phyloP scores from a whole-genome alignment of 495 filamentous ascomycete genomes.

The Aspergillus heteromorphus region DNA sequence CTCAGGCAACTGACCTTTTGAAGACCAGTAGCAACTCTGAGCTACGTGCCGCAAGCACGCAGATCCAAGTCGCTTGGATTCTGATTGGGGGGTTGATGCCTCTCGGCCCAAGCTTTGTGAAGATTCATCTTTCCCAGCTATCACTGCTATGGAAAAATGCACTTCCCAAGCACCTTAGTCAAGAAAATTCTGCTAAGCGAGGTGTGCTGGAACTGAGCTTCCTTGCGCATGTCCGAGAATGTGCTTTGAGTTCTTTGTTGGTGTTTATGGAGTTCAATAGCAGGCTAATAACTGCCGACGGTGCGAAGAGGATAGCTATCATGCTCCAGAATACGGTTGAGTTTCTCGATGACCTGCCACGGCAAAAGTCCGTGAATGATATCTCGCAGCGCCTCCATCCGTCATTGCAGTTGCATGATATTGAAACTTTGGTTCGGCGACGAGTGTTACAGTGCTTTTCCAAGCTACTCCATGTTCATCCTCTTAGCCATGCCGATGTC shows the following conservation, averaged over 20 bases:
- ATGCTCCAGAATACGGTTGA: constrained; percentile 95
- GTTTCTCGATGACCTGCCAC: constrained; percentile 76
- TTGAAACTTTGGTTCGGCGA: constrained; percentile 87
- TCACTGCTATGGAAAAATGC: constrained; percentile 98
- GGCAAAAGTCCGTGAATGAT: constrained; percentile 85
- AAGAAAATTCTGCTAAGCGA: constrained; percentile 77
- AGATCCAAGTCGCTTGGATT: constrained; percentile 98
- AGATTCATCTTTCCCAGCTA: constrained; percentile 93
- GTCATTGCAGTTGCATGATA: constrained; percentile 83
- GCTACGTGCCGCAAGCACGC: constrained; percentile 82
- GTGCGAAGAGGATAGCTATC: constrained; percentile 83
- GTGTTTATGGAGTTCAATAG: constrained; percentile 94
- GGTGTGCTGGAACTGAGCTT: constrained; percentile 85
- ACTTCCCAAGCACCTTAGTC: constrained; percentile 84
- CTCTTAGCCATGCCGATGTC: constrained; percentile 72
- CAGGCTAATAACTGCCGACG: constrained; percentile 84
- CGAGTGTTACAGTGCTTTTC: constrained; percentile 92
- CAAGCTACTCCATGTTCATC: constrained; percentile 81
- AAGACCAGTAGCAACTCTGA: constrained; percentile 92
- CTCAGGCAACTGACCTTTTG: constrained; percentile 84
- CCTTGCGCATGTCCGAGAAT: constrained; percentile 91
- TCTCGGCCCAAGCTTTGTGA: constrained; percentile 95
- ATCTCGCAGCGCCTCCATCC: constrained; percentile 77
- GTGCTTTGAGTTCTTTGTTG: constrained; percentile 83
- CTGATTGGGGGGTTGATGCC: constrained; percentile 95